Evolutionary conservation across 2,329 filamentous ascomycete species (phyloP), one percentile per base, ranked within the genome.

Genomic region (Fusarium abutilonis): DNA sequence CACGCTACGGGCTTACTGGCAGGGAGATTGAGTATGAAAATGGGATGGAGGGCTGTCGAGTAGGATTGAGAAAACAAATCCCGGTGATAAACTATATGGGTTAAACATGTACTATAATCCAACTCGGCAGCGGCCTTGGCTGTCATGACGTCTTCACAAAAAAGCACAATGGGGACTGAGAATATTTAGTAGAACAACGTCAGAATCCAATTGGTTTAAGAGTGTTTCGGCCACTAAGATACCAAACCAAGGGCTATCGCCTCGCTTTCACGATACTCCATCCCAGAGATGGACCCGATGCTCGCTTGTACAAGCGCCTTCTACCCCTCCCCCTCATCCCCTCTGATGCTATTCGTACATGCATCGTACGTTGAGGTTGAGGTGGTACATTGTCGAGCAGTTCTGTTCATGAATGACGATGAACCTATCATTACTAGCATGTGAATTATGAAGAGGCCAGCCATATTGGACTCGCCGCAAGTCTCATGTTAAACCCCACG

Each of bases 341-440:
- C 28, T 50, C 41, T 26, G 34, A 43, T 49, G 36, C 48, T 62
- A 29, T 26, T 26, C 23, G 23, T 13, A 44, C 43, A 50, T 65
- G 58, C 58, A 66, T 66, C 46, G 58, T 60, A 52, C 62, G 62
- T 60, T 57, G 59, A 49, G 62, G 56, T 50, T 60, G 40, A 63
- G 48, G 54, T 60, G 50, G 41, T 56, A 64, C 58, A 53, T 46
- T 34, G 44, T 48, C 50, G 6, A 26, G 23, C 8, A 34, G 42
- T 63, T 41, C 55, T 60, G 39, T 29, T 59, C 56, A 36, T 66
- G 58, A 60, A 50, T 65, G 41, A 60, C 65, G 68, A 71, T 70
- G 63, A 61, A 67, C 69, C 69, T 71, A 71, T 71, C 68, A 70
- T 71, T 71, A 31, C 46, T 45, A 71, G 41, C 69, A 71, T 71